Evolutionary conservation across 1,284 basidiomycete genomes (phyloP), one percentile per base, ranked within the genome.

Genomic region (Xerocomus amazonicus): DNA sequence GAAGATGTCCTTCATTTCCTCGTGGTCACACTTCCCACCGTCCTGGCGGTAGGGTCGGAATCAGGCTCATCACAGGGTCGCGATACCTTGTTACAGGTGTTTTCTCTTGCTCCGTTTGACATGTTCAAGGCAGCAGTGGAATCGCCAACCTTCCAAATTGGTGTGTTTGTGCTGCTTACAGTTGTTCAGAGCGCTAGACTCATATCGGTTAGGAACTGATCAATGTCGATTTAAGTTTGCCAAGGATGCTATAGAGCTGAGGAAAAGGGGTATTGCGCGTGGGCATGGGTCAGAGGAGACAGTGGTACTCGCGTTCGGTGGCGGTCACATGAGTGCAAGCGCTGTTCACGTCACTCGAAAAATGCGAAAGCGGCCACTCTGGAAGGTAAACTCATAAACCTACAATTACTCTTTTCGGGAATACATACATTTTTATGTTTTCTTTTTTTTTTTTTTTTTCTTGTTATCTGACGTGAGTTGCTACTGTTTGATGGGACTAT

Each of bases 181-280:
- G 51, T 41, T 39, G 28, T 56, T 47, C 28, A 42, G 17, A 31
- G 16, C 29, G 16, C 33, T 54, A 56, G 48, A 51, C 50, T 29
- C 52, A 48, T 56, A 61, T 50, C 26, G 8, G 32, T 37, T 59
- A 87, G 88, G 86, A 38, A 81, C 87, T 52, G 88, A 89, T 69
- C 90, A 92, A 65, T 80, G 83, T 52, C 83, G 91, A 44, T 94
- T 92, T 73, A 87, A 85, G 61, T 94, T 93, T 68, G 89, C 90
- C 10, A 93, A 93, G 70, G 87, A 90, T 56, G 88, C 83, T 9
- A 87, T 93, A 62, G 87, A 90, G 57, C 62, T 85, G 60, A 78
- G 91, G 57, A 93, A 90, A 69, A 76, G 75, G 55, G 81, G 79
- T 9, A 76, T 81, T 57, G 76, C 81, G 47, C 78, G 79, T 50